A percentile compares a stretch with the other conserved stretches of the same genome.
Conservation (phyloP, 2,329 filamentous ascomycete genomes). For the Orbilia quercus region DNA sequence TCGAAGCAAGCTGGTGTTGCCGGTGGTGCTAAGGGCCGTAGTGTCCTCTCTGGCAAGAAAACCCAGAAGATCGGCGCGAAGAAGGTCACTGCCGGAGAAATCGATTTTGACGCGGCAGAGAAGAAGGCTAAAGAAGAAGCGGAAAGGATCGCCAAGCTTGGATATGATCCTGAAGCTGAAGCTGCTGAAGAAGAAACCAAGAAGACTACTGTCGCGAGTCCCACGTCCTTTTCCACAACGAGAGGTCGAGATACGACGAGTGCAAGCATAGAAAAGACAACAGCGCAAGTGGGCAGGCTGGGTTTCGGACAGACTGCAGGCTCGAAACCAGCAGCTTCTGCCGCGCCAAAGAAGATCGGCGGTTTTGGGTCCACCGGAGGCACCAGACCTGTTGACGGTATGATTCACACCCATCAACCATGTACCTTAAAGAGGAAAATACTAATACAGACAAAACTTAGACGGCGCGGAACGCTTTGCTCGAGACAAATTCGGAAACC, state of each 20-base stretch:
- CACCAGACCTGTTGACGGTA: conserved; percentile 77
- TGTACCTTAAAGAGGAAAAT: conserved; percentile 12
- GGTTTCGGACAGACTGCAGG: conserved; percentile 88
- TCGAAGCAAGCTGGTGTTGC: conserved; percentile 72
- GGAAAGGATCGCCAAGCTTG: conserved; percentile 92
- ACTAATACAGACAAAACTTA: conserved; percentile 61
- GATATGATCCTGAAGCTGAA: conserved; percentile 93
- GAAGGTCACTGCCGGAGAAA: conserved; percentile 74
- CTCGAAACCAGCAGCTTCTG: conserved; percentile 69
- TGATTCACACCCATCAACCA: conserved; percentile 57
- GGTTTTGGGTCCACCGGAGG: conserved; percentile 90
- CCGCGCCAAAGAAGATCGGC: conserved; percentile 78
- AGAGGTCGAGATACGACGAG: conserved; percentile 69
- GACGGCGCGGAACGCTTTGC: conserved; percentile 85
- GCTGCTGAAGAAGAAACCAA: conserved; percentile 66
- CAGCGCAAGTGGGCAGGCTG: conserved; percentile 85
- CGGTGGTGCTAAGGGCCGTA: conserved; percentile 75
- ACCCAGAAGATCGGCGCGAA: conserved; percentile 86
- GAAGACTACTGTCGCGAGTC: conserved; percentile 63
- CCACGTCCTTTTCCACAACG: conserved; percentile 67
- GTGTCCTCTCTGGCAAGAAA: conserved; percentile 87
- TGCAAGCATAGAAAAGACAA: conserved; percentile 83
- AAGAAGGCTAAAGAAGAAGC: conserved; percentile 97
- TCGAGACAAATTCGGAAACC: conserved; percentile 84
- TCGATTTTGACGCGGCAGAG: conserved; percentile 87